Conservation (phyloP, 2,329 filamentous ascomycete genomes). For the Cercospora sp. region DNA sequence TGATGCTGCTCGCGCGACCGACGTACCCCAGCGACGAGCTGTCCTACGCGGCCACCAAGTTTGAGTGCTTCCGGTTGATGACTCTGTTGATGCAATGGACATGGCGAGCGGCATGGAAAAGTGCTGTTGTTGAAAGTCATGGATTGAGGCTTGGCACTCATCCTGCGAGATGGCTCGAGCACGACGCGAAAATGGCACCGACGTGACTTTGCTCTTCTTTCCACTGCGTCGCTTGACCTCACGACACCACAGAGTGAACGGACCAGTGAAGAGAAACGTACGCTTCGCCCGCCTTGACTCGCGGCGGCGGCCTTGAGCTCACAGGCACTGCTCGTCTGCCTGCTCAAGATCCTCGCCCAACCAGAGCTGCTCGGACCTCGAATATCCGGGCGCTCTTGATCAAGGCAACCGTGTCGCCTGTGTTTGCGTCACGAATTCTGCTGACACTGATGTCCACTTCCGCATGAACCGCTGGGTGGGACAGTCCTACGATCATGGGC, state of each 20-base stretch:
- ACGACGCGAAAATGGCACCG: background rate
- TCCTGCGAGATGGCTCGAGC: background rate
- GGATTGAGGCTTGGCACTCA: background rate
- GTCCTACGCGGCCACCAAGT: background rate
- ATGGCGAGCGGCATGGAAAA: background rate
- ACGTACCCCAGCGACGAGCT: background rate
- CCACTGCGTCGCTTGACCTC: background rate
- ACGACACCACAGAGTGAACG: no score
- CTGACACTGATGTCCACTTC: background rate
- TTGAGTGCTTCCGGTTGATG: background rate
- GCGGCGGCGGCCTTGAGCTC: no score
- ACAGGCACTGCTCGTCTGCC: no score
- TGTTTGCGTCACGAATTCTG: background rate
- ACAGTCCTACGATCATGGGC: background rate
- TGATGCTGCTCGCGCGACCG: background rate
- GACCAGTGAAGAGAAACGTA: no score
- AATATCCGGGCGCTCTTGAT: background rate
- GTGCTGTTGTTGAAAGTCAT: background rate
- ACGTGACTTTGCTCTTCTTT: background rate
- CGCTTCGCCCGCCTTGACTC: no score
- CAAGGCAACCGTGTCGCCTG: background rate
- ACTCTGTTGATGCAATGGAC: background rate
- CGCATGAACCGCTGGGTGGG: background rate
- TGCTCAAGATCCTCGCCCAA: no score
- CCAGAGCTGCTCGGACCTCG: background rate